Base-by-base conservation (phyloP, 108 stramenopile genomes). In the Heterococcus sp. region DNA sequence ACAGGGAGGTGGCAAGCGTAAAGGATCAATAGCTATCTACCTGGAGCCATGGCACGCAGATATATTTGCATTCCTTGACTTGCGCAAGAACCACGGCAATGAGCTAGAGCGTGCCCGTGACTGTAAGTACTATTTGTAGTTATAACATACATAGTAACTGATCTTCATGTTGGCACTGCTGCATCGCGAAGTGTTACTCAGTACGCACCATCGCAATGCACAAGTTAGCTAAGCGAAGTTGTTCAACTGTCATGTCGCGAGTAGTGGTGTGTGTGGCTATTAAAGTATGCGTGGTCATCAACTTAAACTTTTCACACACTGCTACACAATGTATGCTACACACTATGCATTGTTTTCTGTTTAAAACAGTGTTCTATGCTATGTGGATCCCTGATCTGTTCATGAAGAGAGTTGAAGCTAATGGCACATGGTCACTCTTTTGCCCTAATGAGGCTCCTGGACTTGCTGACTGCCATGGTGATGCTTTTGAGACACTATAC, bases 341-440 rank as follows among this genome's bases (percentile, higher is more conserved):
- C n/a, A n/a, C n/a, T n/a, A n/a, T n/a, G n/a, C n/a, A n/a, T n/a
- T n/a, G n/a, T n/a, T n/a, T n/a, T n/a, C n/a, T n/a, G n/a, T n/a
- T n/a, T n/a, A n/a, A n/a, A n/a, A n/a, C n/a, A n/a, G n/a, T 98
- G n/a, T 98, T 98, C 78, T 96, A 96, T 74, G 97, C 94, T 33
- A 78, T 98, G n/a, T 98, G 95, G 94, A 92, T 96, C 64, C 93
- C 94, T 1, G 96, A 98, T 79, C 76, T 96, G 14, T 98, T 98
- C 78, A 98, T 98, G 97, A 87, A 92, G 83, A 88, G 97, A 34
- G 95, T 98, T 27, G 88, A 96, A 80, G 85, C 67, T 30, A 93
- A 97, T 87, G 97, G 91, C 37, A 68, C 92, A 69, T 98, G 97
- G 97, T 76, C 89, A 31, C 88, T 98, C 2, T 95, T 98, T 91